These are phyloP conservation scores for Pezicula rhizophila DNA, from an alignment of 2,329 filamentous ascomycete species.

Conservation along the genomic window DNA sequence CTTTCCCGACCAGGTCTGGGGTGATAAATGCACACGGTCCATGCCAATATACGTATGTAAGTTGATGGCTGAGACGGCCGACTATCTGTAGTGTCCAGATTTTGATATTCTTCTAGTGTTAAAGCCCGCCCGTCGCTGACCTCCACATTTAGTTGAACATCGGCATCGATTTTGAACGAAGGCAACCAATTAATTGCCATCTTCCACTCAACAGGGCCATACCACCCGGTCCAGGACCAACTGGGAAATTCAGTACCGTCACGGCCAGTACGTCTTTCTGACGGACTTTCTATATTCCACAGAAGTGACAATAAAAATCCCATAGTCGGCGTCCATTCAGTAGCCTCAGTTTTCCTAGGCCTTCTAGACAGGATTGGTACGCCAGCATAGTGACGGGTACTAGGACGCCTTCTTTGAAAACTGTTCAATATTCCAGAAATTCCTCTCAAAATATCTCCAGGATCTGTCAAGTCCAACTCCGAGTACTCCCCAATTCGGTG, in stretches of 20 bases:
- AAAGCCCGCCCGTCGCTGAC: too few species aligned
- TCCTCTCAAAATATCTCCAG: neutral
- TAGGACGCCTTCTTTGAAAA: conserved; percentile 1
- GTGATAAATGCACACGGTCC: too few species aligned
- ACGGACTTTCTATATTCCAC: conserved; percentile 2
- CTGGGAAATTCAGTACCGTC: conserved; percentile 1
- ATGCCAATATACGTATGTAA: too few species aligned
- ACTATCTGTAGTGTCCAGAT: too few species aligned
- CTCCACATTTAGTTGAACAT: too few species aligned
- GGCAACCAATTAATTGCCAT: neutral
- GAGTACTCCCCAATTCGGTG: conserved; percentile 2
- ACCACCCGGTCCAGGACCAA: conserved; percentile 2
- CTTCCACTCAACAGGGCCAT: neutral
- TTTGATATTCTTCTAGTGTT: too few species aligned
- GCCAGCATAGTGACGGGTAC: conserved; percentile 1
- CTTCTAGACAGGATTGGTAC: conserved; percentile 1
- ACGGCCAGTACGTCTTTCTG: neutral
- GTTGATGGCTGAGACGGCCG: too few species aligned
- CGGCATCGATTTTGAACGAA: neutral
- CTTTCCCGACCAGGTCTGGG: too few species aligned
- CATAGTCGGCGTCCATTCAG: conserved; percentile 2
- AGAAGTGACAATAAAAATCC: neutral
- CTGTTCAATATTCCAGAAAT: conserved; percentile 2
- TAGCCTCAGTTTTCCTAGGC: neutral
- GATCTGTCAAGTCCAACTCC: neutral